These are phyloP conservation scores for Metschnikowia hibisci DNA, from an alignment of 805 yeast species.

Conservation along the genomic window DNA sequence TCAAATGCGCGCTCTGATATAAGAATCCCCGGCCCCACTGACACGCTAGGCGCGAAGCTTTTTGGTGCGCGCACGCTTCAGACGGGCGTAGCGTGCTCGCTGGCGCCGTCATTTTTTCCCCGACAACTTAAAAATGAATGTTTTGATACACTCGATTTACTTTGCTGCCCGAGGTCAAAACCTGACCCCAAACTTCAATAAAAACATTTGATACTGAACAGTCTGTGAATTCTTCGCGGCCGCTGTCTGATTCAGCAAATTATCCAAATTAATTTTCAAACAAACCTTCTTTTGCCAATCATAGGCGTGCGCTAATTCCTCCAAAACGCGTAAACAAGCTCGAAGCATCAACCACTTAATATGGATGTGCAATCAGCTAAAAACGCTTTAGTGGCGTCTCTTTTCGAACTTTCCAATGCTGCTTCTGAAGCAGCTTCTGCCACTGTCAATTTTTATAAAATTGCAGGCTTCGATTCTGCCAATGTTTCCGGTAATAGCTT, in stretches of 20 bases:
- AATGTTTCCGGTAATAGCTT: constrained; percentile 38
- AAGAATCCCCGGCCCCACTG: no score
- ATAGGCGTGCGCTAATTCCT: neutral
- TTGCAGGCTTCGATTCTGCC: constrained; percentile 43
- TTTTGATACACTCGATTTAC: no score
- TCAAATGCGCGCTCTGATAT: no score
- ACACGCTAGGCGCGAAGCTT: no score
- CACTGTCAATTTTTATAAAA: constrained; percentile 69
- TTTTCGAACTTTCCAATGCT: constrained; percentile 80
- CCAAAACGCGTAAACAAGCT: constrained; percentile 4
- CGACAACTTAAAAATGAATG: neutral
- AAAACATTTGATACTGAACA: no score
- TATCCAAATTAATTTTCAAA: neutral
- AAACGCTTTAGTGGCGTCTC: constrained; percentile 60
- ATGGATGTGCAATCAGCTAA: constrained; percentile 20
- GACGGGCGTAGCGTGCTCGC: no score
- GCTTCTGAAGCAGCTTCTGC: constrained; percentile 82
- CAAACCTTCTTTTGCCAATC: neutral
- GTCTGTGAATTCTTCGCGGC: no score
- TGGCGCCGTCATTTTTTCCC: neutral
- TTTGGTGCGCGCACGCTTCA: no score
- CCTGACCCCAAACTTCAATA: no score
- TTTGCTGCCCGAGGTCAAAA: no score
- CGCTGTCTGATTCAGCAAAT: no score
- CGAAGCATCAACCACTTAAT: neutral